phyloP scores from a whole-genome alignment of 441 rosid genomes.

The Daphne laureola region DNA sequence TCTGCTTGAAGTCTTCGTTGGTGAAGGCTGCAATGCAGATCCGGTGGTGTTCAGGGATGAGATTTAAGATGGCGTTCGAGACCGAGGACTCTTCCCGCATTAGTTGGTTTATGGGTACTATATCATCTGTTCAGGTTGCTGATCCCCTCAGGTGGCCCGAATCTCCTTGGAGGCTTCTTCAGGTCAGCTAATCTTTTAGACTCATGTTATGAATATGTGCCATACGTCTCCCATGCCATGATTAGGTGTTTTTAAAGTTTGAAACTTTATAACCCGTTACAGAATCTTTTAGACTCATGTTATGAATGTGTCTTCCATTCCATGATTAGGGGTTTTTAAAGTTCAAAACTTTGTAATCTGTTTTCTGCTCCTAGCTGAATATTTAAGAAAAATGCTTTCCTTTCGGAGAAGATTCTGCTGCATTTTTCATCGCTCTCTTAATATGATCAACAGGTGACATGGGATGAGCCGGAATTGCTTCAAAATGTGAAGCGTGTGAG shows the following conservation, averaged over 20 bases:
- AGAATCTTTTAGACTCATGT: neutral
- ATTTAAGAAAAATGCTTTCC: neutral
- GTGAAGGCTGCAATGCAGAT: constrained; percentile 35
- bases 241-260: too few species aligned
- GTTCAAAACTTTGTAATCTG: neutral
- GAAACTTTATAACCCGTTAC: too few species aligned
- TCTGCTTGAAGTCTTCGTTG: constrained; percentile 30
- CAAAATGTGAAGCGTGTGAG: constrained; percentile 40
- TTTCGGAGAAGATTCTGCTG: too few species aligned
- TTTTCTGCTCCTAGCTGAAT: neutral
- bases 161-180: constrained; percentile 49
- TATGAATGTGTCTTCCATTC: too few species aligned
- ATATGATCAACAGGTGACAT: constrained; percentile 24
- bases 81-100: constrained; percentile 41
- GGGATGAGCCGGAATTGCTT: constrained; percentile 51
- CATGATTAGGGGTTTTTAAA: too few species aligned
- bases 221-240: too few species aligned
- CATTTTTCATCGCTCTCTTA: constrained; percentile 6
- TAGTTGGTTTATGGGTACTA: constrained; percentile 49
- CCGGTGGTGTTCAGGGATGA: constrained; percentile 40
- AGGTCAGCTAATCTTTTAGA: constrained; percentile 18
- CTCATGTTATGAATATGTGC: too few species aligned
- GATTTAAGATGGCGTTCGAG: constrained; percentile 47
- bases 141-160: constrained; percentile 43
- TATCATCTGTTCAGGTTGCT: constrained; percentile 37